phyloP scores from a whole-genome alignment of 1,284 basidiomycete genomes.

The Boletus hoseneyae region DNA sequence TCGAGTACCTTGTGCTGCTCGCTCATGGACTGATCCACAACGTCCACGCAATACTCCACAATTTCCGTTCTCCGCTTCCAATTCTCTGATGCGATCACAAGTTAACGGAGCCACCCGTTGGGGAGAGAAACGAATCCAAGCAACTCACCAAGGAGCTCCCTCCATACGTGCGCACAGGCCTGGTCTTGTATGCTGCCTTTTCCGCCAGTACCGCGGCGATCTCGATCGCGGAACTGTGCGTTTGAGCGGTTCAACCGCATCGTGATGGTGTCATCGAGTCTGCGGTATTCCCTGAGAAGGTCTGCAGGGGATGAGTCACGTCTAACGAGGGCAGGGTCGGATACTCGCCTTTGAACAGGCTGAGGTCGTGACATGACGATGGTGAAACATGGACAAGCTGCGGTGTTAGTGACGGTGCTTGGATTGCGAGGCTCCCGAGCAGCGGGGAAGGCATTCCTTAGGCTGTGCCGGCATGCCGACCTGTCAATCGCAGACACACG shows the following conservation, averaged over 20 bases:
- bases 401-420: constrained; percentile 55
- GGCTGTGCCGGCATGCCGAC: constrained; percentile 28
- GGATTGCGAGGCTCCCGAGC: constrained; percentile 66
- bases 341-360: constrained; percentile 70
- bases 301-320: constrained; percentile 45
- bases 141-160: constrained; percentile 69
- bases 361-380: constrained; percentile 75
- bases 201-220: constrained; percentile 42
- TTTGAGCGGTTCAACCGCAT: constrained; percentile 83
- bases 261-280: constrained; percentile 78
- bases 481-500: constrained; percentile 23
- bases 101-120: constrained; percentile 1
- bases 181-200: constrained; percentile 60
- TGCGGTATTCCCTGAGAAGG: constrained; percentile 81
- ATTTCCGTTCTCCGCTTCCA: constrained; percentile 81
- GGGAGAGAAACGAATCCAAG: constrained; percentile 8
- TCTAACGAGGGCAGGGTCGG: constrained; percentile 5
- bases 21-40: constrained; percentile 64
- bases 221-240: constrained; percentile 75
- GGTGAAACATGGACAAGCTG: constrained; percentile 64
- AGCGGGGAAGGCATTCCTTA: constrained; percentile 47
- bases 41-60: constrained; percentile 73
- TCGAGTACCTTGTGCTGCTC: constrained; percentile 54
- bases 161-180: constrained; percentile 79
- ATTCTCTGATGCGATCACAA: constrained; percentile 52